These are phyloP conservation scores for Nyssa sinensis DNA, from an alignment of 148 eudicot genomes.

Conservation along the genomic window DNA sequence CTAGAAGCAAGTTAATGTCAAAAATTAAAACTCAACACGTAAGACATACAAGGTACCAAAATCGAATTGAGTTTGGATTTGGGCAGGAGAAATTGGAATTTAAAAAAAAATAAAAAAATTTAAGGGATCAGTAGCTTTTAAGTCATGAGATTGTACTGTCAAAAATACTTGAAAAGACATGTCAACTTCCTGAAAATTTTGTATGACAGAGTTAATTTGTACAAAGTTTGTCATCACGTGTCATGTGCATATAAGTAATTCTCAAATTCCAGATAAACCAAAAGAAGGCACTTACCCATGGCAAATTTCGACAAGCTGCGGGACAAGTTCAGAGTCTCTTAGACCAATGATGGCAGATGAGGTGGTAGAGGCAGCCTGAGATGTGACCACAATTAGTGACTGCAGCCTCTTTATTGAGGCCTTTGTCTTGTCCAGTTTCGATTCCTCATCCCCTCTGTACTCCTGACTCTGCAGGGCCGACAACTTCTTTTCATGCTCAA, in stretches of 20 bases:
- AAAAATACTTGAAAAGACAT: too few relatives aligned
- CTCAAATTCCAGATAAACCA: background rate
- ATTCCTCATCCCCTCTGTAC: conserved; percentile 77
- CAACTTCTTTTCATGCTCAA: conserved; percentile 86
- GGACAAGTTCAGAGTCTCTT: conserved; percentile 85
- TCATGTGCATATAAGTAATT: background rate
- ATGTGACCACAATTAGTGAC: conserved; percentile 81
- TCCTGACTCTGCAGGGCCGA: conserved; percentile 78
- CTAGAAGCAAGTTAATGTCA: background rate
- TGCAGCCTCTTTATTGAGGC: conserved; percentile 73
- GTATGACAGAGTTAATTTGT: background rate
- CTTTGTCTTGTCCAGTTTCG: conserved; percentile 91
- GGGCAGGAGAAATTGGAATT: background rate
- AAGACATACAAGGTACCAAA: background rate
- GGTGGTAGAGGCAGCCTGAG: conserved; percentile 90
- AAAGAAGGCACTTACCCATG: conserved; percentile 67
- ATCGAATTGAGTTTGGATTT: too few relatives aligned
- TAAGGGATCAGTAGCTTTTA: too few relatives aligned
- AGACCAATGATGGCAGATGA: conserved; percentile 77
- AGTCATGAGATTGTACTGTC: too few relatives aligned
- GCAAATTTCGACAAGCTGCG: conserved; percentile 88
- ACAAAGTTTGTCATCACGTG: background rate
- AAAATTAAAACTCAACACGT: background rate
- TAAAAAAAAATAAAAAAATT: too few relatives aligned
- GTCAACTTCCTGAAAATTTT: background rate